These are phyloP conservation scores for Backusella morwellensis DNA, from an alignment of 192 early-diverging fungal species.

Conservation along the genomic window DNA sequence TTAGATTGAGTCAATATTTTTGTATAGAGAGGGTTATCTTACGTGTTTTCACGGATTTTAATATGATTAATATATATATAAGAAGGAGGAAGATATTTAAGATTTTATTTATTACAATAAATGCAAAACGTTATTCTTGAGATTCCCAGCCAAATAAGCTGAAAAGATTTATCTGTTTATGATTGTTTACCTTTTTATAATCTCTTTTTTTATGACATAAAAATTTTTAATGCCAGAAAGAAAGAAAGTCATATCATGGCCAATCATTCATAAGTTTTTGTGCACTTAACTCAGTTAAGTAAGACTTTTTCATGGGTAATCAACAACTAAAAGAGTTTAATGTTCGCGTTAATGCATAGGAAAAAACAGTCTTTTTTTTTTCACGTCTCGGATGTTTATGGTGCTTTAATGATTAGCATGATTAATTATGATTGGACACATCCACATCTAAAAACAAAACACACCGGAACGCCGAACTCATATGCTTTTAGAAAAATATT, in stretches of 20 bases:
- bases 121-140: slow-evolving; percentile 1
- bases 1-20: neutral
- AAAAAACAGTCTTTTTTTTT: slow-evolving; percentile 4
- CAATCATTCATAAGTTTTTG: neutral
- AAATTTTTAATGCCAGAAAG: neutral
- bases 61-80: slow-evolving; percentile 2
- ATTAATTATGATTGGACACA: neutral
- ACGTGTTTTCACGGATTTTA: neutral
- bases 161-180: slow-evolving; percentile 2
- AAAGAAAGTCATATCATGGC: neutral
- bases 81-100: neutral
- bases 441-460: neutral
- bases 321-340: neutral
- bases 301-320: slow-evolving; percentile 2
- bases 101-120: neutral
- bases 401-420: too few relatives aligned
- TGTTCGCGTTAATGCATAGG: neutral
- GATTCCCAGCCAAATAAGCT: slow-evolving; percentile 25
- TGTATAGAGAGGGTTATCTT: neutral
- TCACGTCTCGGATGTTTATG: neutral
- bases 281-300: neutral
- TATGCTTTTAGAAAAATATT: neutral
- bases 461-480: neutral
- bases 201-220: neutral
- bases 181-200: neutral